These are phyloP conservation scores for Hypoxylon sp. DNA, from an alignment of 2,329 filamentous ascomycete genomes.

Conservation along the genomic window DNA sequence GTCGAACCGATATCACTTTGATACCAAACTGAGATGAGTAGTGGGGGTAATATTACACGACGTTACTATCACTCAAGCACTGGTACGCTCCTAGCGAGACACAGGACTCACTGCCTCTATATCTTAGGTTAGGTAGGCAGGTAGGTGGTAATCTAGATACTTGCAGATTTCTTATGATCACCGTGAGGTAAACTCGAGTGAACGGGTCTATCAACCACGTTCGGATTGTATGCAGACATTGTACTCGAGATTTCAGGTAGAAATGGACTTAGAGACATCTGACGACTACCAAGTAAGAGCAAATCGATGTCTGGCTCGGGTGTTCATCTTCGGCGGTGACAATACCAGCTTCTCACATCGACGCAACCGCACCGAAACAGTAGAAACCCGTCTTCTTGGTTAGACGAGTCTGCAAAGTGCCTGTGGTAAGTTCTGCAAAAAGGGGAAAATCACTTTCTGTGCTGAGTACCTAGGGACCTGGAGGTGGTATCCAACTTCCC, in stretches of 20 bases:
- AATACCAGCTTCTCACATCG: background rate
- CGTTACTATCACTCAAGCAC: constrained; percentile 15
- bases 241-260: background rate
- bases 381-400: background rate
- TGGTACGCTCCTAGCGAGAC: constrained; percentile 24
- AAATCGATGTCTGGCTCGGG: background rate
- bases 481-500: background rate
- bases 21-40: constrained; percentile 9
- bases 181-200: background rate
- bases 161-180: constrained; percentile 2
- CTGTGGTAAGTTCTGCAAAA: background rate
- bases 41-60: constrained; percentile 24
- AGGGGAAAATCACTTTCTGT: too few relatives aligned
- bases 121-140: too few relatives aligned
- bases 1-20: background rate
- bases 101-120: constrained; percentile 14
- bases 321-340: background rate
- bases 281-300: background rate
- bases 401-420: constrained; percentile 10
- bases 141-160: too few relatives aligned
- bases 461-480: too few relatives aligned
- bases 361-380: background rate
- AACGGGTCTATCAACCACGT: too few relatives aligned
- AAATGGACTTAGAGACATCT: constrained; percentile 5
- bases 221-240: constrained; percentile 14